Conservation (phyloP, 805 yeast species). For the Wickerhamomyces pijperi region DNA sequence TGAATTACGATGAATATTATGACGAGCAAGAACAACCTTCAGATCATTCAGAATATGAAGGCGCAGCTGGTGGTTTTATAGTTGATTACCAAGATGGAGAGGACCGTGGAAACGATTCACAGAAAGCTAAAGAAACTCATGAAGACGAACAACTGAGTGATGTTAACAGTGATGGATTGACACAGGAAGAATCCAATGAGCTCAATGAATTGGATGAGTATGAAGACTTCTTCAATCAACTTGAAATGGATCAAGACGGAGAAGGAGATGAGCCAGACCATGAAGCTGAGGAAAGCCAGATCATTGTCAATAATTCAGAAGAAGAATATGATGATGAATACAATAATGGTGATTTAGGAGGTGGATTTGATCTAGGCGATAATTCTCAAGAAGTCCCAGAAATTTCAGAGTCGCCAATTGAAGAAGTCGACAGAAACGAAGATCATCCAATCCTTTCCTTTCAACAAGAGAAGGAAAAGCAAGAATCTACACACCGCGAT, state of each 20-base stretch:
- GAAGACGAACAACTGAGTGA: no score
- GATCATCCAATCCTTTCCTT: no score
- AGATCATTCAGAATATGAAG: no score
- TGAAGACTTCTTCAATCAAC: conserved; percentile 14
- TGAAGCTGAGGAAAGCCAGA: no score
- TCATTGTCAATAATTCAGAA: no score
- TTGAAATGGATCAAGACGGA: conserved; percentile 3
- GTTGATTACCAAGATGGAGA: neutral
- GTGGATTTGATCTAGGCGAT: neutral
- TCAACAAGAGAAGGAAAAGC: conserved; percentile 1
- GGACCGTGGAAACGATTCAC: neutral
- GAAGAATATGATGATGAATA: no score
- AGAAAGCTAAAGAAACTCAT: no score
- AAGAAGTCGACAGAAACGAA: conserved; percentile 16
- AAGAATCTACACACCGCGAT: neutral
- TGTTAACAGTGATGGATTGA: conserved; percentile 3
- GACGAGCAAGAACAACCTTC: no score
- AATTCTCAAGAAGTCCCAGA: conserved; percentile 2
- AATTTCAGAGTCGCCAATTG: conserved; percentile 20
- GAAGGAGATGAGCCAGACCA: neutral
- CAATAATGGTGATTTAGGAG: conserved; percentile 5
- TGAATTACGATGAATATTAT: no score
- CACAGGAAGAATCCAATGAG: no score
- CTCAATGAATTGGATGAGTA: conserved; percentile 12
- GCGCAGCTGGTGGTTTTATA: no score